Percentiles rank a stretch among this genome's conserved stretches.
These are phyloP conservation scores for Beauveria australis DNA, from an alignment of 2,329 filamentous ascomycete genomes.

Conservation along the genomic window DNA sequence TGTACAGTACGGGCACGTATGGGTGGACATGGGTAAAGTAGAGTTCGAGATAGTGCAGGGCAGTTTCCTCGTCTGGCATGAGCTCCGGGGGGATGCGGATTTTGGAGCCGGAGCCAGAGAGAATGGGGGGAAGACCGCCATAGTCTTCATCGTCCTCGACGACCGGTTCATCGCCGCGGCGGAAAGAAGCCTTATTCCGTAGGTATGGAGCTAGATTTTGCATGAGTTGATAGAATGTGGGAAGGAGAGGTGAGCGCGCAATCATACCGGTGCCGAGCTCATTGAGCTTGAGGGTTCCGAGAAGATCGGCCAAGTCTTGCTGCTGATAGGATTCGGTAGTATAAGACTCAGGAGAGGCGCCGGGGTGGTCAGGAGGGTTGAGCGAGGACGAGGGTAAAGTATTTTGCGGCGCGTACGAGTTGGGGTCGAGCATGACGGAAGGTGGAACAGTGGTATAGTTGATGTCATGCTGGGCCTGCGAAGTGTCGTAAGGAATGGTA, in stretches of 20 bases:
- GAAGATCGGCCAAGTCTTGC: slow-evolving; percentile 66
- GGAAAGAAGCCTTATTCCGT: slow-evolving; percentile 49
- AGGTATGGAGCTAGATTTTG: slow-evolving; percentile 67
- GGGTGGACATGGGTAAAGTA: slow-evolving; percentile 89
- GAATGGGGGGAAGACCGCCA: slow-evolving; percentile 62
- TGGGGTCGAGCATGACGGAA: slow-evolving; percentile 40
- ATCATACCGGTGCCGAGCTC: slow-evolving; percentile 73
- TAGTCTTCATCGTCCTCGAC: slow-evolving; percentile 66
- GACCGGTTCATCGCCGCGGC: slow-evolving; percentile 51
- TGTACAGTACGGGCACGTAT: slow-evolving; percentile 84
- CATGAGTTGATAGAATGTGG: slow-evolving; percentile 5
- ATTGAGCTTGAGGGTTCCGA: slow-evolving; percentile 82
- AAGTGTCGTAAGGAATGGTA: slow-evolving; percentile 38
- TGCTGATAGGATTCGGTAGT: slow-evolving; percentile 58
- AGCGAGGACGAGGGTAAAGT: slow-evolving; percentile 47
- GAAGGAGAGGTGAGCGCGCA: neutral
- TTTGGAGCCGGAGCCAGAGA: slow-evolving; percentile 61
- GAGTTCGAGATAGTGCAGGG: slow-evolving; percentile 77
- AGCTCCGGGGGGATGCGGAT: slow-evolving; percentile 85
- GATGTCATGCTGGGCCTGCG: slow-evolving; percentile 36
- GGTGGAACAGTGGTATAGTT: slow-evolving; percentile 46
- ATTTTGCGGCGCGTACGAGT: slow-evolving; percentile 36
- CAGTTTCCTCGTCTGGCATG: slow-evolving; percentile 82
- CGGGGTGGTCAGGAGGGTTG: slow-evolving; percentile 21
- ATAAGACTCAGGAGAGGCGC: slow-evolving; percentile 40